Conservation (phyloP, 805 yeast genomes). For the Kluyveromyces nonfermentans region DNA sequence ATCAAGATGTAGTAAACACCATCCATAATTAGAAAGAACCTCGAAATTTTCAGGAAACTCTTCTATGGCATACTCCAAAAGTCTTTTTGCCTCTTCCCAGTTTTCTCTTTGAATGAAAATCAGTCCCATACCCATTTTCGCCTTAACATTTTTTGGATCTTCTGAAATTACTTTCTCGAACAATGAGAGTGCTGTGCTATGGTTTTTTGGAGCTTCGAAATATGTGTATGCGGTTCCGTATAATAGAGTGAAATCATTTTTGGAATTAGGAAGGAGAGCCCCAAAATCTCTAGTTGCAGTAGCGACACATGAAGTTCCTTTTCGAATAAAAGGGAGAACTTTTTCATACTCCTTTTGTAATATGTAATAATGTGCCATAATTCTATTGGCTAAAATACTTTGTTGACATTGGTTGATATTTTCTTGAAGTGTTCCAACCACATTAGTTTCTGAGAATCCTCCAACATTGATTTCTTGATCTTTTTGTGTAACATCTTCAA, state of each 20-base stretch:
- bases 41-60: conserved; percentile 44
- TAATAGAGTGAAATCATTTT: conserved; percentile 49
- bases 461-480: conserved; percentile 14
- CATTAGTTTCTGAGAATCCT: conserved; percentile 38
- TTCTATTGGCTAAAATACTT: conserved; percentile 54
- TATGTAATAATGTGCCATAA: conserved; percentile 51
- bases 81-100: conserved; percentile 40
- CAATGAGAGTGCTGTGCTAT: conserved; percentile 57
- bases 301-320: conserved; percentile 49
- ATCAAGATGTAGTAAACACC: conserved; percentile 61
- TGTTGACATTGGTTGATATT: conserved; percentile 39
- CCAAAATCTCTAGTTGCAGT: conserved; percentile 39
- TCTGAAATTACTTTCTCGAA: conserved; percentile 52
- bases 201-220: conserved; percentile 86
- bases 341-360: conserved; percentile 53
- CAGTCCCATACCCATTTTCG: conserved; percentile 74
- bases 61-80: conserved; percentile 43
- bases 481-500: conserved; percentile 18
- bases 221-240: conserved; percentile 74
- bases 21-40: conserved; percentile 62
- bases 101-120: conserved; percentile 61
- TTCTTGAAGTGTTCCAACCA: conserved; percentile 40
- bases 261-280: conserved; percentile 40
- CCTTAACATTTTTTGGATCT: conserved; percentile 42
- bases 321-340: conserved; percentile 50